Percentiles rank a stretch among this genome's conserved stretches.
These are phyloP conservation scores for Penicillium turbatum DNA, from an alignment of 495 filamentous ascomycete species.

Conservation along the genomic window DNA sequence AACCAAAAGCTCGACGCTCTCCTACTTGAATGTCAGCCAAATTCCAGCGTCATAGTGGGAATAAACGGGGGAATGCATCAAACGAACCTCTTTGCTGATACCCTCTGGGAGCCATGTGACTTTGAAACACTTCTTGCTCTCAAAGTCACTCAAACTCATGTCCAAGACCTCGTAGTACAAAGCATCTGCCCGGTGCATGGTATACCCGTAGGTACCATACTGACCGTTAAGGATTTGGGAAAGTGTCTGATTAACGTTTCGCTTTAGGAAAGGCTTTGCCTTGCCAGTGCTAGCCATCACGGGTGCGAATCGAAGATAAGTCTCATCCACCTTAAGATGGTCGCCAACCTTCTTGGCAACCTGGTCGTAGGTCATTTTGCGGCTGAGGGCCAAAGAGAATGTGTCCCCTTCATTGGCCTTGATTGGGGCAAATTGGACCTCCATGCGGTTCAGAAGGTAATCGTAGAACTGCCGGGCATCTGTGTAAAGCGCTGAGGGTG, in stretches of 20 bases:
- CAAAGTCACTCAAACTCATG: conserved; percentile 85
- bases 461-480: conserved; percentile 89
- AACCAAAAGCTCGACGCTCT: conserved; percentile 74
- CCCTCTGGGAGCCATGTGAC: conserved; percentile 84
- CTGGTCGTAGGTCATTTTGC: conserved; percentile 87
- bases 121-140: conserved; percentile 81
- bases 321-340: conserved; percentile 68
- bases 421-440: conserved; percentile 50
- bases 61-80: not conserved
- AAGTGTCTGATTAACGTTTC: conserved; percentile 59
- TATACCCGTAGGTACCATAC: conserved; percentile 57
- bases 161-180: conserved; percentile 91
- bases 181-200: conserved; percentile 66
- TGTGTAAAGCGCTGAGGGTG: conserved; percentile 42
- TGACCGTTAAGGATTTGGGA: conserved; percentile 65
- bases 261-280: conserved; percentile 71
- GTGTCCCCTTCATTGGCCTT: conserved; percentile 43
- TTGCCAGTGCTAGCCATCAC: conserved; percentile 70
- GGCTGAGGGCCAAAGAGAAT: conserved; percentile 72
- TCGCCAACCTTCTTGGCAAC: conserved; percentile 83
- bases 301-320: conserved; percentile 85
- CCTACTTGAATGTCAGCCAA: conserved; percentile 43
- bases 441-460: conserved; percentile 78
- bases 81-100: conserved; percentile 76
- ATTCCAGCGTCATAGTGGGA: not conserved